Evolutionary conservation across 768 basidiomycete species (phyloP).

Genomic region (Boletus tylopilopsis): DNA sequence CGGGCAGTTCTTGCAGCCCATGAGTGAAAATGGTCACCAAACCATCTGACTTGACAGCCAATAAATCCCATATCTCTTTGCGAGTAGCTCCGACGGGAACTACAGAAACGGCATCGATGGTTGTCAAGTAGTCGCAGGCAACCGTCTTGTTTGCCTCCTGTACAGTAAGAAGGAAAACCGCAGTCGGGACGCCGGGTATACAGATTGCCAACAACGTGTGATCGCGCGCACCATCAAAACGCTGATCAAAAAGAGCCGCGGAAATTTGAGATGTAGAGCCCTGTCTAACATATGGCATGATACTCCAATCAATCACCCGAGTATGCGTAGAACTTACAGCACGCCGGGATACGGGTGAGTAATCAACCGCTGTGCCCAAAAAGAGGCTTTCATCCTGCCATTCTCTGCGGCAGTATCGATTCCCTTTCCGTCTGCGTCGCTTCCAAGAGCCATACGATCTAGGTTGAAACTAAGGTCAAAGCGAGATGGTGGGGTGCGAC

Average conservation of each 20-base stretch:
- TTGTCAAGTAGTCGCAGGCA: conserved; percentile 36
- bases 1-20: conserved; percentile 44
- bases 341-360: conserved; percentile 42
- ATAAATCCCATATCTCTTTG: conserved; percentile 59
- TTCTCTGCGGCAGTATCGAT: conserved; percentile 45
- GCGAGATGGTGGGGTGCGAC: conserved; percentile 44
- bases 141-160: conserved; percentile 39
- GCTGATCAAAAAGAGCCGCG: conserved; percentile 60
- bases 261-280: conserved; percentile 34
- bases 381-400: conserved; percentile 64
- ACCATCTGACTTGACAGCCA: conserved; percentile 58
- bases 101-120: conserved; percentile 47
- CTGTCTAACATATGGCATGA: conserved; percentile 12
- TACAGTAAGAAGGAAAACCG: conserved; percentile 48
- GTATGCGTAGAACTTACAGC: conserved; percentile 43
- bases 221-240: conserved; percentile 52
- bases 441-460: conserved; percentile 67
- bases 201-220: conserved; percentile 56
- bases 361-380: conserved; percentile 66
- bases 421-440: conserved; percentile 41
- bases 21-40: conserved; percentile 59
- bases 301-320: neutral
- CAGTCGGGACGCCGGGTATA: conserved; percentile 42
- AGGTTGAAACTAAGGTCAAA: conserved; percentile 58
- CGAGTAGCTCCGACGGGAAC: conserved; percentile 63